phyloP scores from a whole-genome alignment of 805 yeast genomes.

The Kodamaea laetipori region DNA sequence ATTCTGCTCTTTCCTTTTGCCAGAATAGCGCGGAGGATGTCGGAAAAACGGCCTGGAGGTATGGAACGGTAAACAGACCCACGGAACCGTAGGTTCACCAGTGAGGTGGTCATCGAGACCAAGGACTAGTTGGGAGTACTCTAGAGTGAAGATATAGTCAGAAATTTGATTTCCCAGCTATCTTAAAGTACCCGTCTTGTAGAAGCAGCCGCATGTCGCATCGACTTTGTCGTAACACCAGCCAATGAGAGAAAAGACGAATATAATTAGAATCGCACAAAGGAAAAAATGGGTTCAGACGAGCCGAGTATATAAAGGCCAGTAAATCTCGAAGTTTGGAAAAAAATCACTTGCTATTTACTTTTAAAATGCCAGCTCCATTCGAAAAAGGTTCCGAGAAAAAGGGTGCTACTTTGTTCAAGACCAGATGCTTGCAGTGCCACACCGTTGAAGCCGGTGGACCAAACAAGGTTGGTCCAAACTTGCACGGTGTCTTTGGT shows the following conservation, averaged over 20 bases:
- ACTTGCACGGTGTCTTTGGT: conserved; percentile 91
- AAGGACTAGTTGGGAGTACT: no score
- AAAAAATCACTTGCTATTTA: not conserved
- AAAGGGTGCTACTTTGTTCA: conserved; percentile 97
- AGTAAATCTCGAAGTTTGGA: not conserved
- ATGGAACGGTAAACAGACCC: no score
- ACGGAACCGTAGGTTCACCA: no score
- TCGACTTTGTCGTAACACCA: not conserved
- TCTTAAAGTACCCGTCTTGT: no score
- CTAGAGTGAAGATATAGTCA: no score
- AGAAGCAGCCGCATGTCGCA: not conserved
- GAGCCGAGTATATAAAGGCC: conserved; percentile 1
- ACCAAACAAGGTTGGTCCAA: conserved; percentile 99
- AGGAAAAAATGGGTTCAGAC: not conserved
- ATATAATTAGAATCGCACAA: conserved; percentile 14
- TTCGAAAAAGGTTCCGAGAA: conserved; percentile 47
- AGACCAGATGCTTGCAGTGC: conserved; percentile 98
- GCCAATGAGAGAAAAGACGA: conserved; percentile 17
- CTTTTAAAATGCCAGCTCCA: conserved; percentile 44
- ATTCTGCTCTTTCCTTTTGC: not conserved
- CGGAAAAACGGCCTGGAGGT: conserved; percentile 1
- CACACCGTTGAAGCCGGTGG: conserved; percentile 97
- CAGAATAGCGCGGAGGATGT: not conserved
- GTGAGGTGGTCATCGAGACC: no score
- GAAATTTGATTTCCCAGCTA: no score